Evolutionary conservation across 1,284 basidiomycete species (phyloP).

Genomic region (Cryptococcus amylolentus): DNA sequence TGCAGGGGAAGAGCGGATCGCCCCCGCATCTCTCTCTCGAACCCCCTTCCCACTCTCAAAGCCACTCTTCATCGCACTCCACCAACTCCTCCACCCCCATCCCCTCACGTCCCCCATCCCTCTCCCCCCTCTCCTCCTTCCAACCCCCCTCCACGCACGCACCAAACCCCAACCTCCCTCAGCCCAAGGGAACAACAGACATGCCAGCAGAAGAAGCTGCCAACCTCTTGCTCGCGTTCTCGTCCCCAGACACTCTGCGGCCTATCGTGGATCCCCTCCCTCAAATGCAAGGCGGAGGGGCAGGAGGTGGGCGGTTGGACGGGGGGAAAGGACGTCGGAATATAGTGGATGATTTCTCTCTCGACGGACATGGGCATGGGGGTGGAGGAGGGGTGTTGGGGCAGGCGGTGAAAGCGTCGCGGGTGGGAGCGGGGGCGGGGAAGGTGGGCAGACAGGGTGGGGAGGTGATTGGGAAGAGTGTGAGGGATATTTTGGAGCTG

Average conservation of each 20-base stretch:
- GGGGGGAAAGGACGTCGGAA: conserved; percentile 9
- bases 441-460: conserved; percentile 2
- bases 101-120: conserved; percentile 1
- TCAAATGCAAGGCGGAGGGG: too few species aligned
- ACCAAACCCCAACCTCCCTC: not conserved
- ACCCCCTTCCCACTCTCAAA: not conserved
- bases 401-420: not conserved
- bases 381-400: not conserved
- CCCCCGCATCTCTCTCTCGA: not conserved
- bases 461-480: conserved; percentile 36
- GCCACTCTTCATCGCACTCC: not conserved
- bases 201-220: conserved; percentile 44
- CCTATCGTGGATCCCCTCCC: conserved; percentile 12
- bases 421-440: not conserved
- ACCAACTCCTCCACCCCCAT: conserved; percentile 12
- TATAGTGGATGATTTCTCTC: conserved; percentile 39
- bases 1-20: too few species aligned
- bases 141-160: not conserved
- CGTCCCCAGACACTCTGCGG: conserved; percentile 40
- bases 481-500: conserved; percentile 43
- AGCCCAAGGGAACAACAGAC: conserved; percentile 7
- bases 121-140: conserved; percentile 9
- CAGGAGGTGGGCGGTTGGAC: not conserved
- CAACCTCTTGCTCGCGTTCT: conserved; percentile 42
- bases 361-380: conserved; percentile 21